Evolutionary conservation across 371 early-diverging fungal species (phyloP), one percentile per base, ranked within the genome.

Genomic region (Batrachochytrium dendrobatidis): DNA sequence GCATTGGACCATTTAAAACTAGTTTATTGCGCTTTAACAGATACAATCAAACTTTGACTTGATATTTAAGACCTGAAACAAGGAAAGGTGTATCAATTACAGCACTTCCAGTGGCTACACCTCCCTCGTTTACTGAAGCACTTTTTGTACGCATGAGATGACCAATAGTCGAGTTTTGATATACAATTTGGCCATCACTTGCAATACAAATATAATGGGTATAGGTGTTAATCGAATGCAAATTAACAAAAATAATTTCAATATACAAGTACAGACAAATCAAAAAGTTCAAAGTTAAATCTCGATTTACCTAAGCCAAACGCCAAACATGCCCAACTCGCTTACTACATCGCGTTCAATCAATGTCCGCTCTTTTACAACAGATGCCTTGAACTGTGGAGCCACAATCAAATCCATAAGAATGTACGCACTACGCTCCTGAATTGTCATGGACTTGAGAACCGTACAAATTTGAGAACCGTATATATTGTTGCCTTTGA

Each of bases 91-190:
- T 89, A 68, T 95, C 94, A 68, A 97, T 85, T 12, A 97, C 94
- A n/a, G 92, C 90, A 80, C 64, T 95, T n/a, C 98, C 98, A 34
- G 95, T 89, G 1, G 96, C 95, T 2, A 98, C 96, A 33, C 98
- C 98, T 15, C 98, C 98, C 71, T 98, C 98, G 44, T 88, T 83
- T 3, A 86, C 83, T 24, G 81, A 81, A 1, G 83, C 79, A 0
- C 82, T 80, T 70, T 98, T 98, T 22, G 97, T 94, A 39, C 98
- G 84, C 35, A 98, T 77, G 61, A 98, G 76, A 74, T 98, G 91
- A 0, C 98, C 98, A 4, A 82, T 91, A 24, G 70, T 64, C 48
- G 86, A 76, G 71, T 98, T 96, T n/a, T 86, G 55, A 18, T 85
- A 64, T n/a, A 82, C 81, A 0, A 77, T 67, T 5, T 76, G 66